Base-by-base conservation (phyloP, 306 rosid species). In the Malus sylvestris region DNA sequence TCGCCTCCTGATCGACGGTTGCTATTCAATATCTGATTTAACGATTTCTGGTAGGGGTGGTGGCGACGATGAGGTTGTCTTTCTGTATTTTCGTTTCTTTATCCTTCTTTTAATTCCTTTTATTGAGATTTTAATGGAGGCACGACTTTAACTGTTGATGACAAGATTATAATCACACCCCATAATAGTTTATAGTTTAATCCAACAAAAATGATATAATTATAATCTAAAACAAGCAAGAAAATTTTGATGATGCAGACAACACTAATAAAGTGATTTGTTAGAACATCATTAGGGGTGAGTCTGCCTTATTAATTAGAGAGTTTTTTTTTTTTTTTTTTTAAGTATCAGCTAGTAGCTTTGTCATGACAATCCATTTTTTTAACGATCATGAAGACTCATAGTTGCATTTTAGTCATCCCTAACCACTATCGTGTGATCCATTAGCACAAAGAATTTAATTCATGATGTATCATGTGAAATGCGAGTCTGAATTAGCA, bases 341-440 rank as follows among this genome's bases (percentile, higher is more conserved):
- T 38, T 6, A 38, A 38, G 10, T 0, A 38, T 38, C 0, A 2
- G 38, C 8, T 33, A 7, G 0, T 33, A 38, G 0, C 0, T 38
- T 38, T 38, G 10, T 38, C 10, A 38, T 38, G 10, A 38, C 0
- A 38, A 0, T 38, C 42, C 0, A 5, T 0, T 33, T 1, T 35
- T 35, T 35, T 6, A 35, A 35, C 6, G 2, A 35, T 35, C 0
- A 2, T 0, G 0, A 38, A 38, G 0, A 38, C 1, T 38, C 2
- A 7, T 0, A 38, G 0, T 7, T 2, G 0, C 2, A 6, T 38
- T 38, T 38, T 35, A 35, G 1, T 0, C 9, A 2, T 5, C 2
- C 0, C 0, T 6, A 35, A 35, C 2, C 40, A 35, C 40, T 6
- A 2, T 35, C 8, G 0, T 35, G 40, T 35, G 40, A 35, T 7